Evolutionary conservation across 2,329 filamentous ascomycete species (phyloP).

Genomic region (Penicillium sp.): DNA sequence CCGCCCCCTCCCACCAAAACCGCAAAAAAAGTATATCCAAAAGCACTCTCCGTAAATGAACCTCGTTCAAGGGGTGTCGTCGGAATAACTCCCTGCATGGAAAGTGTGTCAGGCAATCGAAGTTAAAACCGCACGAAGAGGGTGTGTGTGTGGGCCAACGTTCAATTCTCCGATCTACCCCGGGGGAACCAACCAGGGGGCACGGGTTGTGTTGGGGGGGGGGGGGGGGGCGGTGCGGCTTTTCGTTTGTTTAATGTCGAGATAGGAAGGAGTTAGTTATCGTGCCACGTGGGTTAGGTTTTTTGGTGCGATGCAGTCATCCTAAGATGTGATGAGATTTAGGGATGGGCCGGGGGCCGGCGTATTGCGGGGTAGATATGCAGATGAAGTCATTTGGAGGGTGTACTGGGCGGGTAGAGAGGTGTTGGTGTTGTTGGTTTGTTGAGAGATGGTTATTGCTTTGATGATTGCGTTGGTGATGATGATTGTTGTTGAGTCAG

Average conservation of each 20-base stretch:
- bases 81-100: neutral
- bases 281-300: neutral
- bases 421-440: neutral
- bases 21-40: neutral
- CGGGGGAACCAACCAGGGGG: neutral
- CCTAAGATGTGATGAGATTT: conserved; percentile 3
- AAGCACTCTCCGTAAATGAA: too few relatives aligned
- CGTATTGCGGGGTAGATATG: conserved; percentile 4
- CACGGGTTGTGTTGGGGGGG: neutral
- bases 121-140: neutral
- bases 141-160: neutral
- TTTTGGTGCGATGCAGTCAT: neutral
- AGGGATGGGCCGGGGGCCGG: neutral
- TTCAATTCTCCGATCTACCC: conserved; percentile 2
- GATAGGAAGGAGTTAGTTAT: conserved; percentile 2
- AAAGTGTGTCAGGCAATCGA: neutral
- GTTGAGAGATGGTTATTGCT: neutral
- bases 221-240: neutral
- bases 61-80: neutral
- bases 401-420: neutral
- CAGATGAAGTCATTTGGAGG: neutral
- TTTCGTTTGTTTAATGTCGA: neutral
- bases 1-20: neutral
- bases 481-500: neutral
- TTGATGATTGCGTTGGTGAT: neutral